Conservation (phyloP, 2,329 filamentous ascomycete species). For the Colletotrichum costaricense region DNA sequence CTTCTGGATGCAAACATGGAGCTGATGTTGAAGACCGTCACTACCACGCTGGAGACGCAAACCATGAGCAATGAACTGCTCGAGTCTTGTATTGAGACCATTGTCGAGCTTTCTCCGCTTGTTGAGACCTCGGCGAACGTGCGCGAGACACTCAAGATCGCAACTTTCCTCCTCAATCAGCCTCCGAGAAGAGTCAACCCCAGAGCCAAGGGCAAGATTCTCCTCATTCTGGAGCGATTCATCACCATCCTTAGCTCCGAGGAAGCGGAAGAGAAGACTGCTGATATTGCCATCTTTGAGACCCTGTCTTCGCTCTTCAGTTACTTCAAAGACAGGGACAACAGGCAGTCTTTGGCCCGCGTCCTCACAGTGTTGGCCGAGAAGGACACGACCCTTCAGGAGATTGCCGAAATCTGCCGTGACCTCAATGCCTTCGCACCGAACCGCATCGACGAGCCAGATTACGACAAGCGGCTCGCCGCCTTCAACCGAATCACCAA, state of each 20-base stretch:
- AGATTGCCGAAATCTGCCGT: conserved; percentile 77
- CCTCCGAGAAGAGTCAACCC: conserved; percentile 86
- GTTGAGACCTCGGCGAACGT: conserved; percentile 77
- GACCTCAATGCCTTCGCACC: conserved; percentile 84
- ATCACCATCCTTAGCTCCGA: conserved; percentile 67
- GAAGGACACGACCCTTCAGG: conserved; percentile 68
- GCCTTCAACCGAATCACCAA: conserved; percentile 81
- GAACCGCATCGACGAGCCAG: conserved; percentile 82
- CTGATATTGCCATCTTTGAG: conserved; percentile 68
- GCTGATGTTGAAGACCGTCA: conserved; percentile 74
- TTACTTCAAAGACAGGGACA: conserved; percentile 86
- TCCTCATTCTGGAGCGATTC: conserved; percentile 85
- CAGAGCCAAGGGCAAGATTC: conserved; percentile 82
- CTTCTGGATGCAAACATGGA: conserved; percentile 69
- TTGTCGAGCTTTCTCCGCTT: conserved; percentile 80
- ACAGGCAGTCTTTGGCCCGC: conserved; percentile 78
- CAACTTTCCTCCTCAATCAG: conserved; percentile 84
- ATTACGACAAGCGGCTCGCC: conserved; percentile 84
- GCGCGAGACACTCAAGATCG: conserved; percentile 82
- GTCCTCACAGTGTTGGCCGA: conserved; percentile 78
- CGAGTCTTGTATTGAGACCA: conserved; percentile 80
- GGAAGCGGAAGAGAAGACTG: conserved; percentile 26
- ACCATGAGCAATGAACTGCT: conserved; percentile 78
- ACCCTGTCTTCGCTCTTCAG: conserved; percentile 86
- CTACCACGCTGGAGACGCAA: conserved; percentile 71